These are phyloP conservation scores for Cordyceps cicadae DNA, from an alignment of 2,329 filamentous ascomycete species.

Conservation along the genomic window DNA sequence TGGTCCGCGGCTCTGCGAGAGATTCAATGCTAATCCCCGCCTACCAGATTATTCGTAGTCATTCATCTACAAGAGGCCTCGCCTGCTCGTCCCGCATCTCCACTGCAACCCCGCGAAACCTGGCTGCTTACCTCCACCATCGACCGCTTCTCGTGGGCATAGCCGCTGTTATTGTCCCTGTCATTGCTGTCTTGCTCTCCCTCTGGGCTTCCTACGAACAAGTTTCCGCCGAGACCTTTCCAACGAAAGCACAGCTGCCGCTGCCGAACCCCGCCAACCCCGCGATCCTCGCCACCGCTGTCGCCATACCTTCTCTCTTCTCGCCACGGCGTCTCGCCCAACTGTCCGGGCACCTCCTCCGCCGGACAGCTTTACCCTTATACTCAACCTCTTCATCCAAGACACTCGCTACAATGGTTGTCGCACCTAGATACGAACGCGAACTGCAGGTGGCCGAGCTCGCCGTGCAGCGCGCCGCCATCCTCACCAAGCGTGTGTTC, in stretches of 20 bases:
- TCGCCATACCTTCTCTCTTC: slow-evolving; percentile 13
- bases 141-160: not conserved
- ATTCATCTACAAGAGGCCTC: not conserved
- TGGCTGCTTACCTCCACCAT: not conserved
- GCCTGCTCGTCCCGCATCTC: not conserved
- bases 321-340: slow-evolving; percentile 16
- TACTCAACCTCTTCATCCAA: not conserved
- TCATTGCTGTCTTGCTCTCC: not conserved
- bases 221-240: not conserved
- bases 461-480: slow-evolving; percentile 69
- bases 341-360: slow-evolving; percentile 13
- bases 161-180: not conserved
- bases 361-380: slow-evolving; percentile 11
- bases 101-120: slow-evolving; percentile 1
- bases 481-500: slow-evolving; percentile 47
- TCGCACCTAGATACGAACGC: slow-evolving; percentile 50
- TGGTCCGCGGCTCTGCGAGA: not conserved
- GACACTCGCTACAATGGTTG: slow-evolving; percentile 24
- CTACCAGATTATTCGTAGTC: not conserved
- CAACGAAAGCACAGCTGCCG: not conserved
- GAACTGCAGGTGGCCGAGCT: slow-evolving; percentile 80
- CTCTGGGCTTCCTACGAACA: not conserved
- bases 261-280: not conserved
- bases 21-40: not conserved
- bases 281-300: not conserved